Base-by-base conservation (phyloP, 2,329 filamentous ascomycete genomes). In the Thielaviopsis euricoi region DNA sequence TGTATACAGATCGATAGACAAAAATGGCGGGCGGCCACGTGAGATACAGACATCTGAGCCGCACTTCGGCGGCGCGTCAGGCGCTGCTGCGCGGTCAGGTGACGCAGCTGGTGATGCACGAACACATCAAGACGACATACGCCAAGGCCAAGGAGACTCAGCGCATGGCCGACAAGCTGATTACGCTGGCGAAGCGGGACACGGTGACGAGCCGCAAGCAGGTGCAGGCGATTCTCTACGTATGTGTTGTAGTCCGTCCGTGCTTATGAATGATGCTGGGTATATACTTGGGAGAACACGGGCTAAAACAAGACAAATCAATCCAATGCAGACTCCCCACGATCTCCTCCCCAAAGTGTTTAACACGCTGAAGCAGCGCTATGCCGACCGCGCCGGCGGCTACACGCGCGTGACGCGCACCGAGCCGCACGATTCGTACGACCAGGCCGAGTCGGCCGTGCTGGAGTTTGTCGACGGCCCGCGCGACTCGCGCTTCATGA, bases 61-160 rank as follows among this genome's bases (percentile, higher is more conserved):
- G 93, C 65, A 79, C 82, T 64, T 95, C 89, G 55, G 77, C 91
- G 58, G 93, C 96, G 70, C 82, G 93, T 69, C 82, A 91, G 74
- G 91, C 93, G 56, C 82, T 98, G 65, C 83, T 98, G 64, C 89
- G 93, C 67, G 96, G 97, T 73, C 78, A 98, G 61, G 90, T 97
- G 69, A 95, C 91, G 64, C 93, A 91, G 57, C 86, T 98, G 64
- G 86, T 98, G 73, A 80, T 87, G 71, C 83, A 95, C 71, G 93
- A 98, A 75, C 83, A 88, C 62, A 95, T 98, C 74, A 83, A 85
- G 63, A 98, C 93, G 55, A 95, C 93, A 73, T 96, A 87, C 79
- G 84, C 86, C 69, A 97, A 97, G 74, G 93, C 93, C 53, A 98
- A 97, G 73, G 93, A 98, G 75, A 87, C 93, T 21, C 93, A 98